Base-by-base conservation (phyloP, 257 asterid genomes). In the Euphrasia confusa region DNA sequence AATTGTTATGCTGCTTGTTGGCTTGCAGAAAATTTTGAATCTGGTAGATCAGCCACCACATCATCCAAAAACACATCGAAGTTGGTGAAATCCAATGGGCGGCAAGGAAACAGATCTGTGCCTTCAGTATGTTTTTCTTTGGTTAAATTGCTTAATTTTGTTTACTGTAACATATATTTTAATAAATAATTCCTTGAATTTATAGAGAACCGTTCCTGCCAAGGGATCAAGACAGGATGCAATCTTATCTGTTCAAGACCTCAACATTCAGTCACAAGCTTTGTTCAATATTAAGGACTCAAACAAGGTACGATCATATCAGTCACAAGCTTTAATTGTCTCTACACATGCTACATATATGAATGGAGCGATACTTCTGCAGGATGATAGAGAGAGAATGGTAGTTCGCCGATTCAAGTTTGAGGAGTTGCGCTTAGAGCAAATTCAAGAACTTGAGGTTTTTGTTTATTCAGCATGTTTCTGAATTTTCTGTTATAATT, bases 401-500 rank as follows among this genome's bases (percentile, higher is more conserved):
- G 68, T 93, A 67, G 90, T 89, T 57, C 91, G 96, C 62, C 83
- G 95, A 76, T 84, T 83, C 68, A 93, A 93, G 80, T 93, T 89
- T 71, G 99, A 93, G 79, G 99, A 93, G 71, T 63, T 84, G 59
- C 99, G 96, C 44, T 62, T 83, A 66, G 97, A 93, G 80, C 99
- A 93, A 78, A 87, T 93, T 75, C 99, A 93, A 81, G 99, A 93
- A 76, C 95, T 89, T 50, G 97, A 93, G 99, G 99, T 93, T 71
- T 76, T 68, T 18, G 37, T 37, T 54, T 60, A 32, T 62, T 50
- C 52, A 32, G 21, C n/a, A 24, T 50, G 58, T 71, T 63, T 71
- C 9, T 59, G 68, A 2, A 35, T 52, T 57, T 52, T 67, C 26
- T 53, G 58, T 33, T 63, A 45, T 28, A 33, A 14, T 49, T 48